Percentiles rank a stretch among this genome's conserved stretches.
These are phyloP conservation scores for Suillus subaureus DNA, from an alignment of 768 basidiomycete species.

Conservation along the genomic window DNA sequence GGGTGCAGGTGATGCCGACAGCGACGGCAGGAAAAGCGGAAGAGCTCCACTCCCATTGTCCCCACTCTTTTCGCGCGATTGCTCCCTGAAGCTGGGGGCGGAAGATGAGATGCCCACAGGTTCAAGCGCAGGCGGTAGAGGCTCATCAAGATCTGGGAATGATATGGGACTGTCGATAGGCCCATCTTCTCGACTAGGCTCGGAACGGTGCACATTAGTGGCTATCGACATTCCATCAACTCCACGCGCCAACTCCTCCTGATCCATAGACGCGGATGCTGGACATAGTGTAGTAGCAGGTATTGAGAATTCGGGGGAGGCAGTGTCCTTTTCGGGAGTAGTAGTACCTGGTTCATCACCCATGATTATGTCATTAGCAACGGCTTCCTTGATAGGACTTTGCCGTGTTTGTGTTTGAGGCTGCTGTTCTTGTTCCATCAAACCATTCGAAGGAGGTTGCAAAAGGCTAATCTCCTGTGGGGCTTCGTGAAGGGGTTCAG, in stretches of 20 bases:
- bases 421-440: background rate
- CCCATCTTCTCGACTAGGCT: conserved; percentile 18
- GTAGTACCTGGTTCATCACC: background rate
- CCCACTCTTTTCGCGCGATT: conserved; percentile 18
- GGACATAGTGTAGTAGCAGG: background rate
- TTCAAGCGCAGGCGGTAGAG: conserved; percentile 10
- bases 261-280: background rate
- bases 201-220: conserved; percentile 13
- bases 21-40: conserved; percentile 55
- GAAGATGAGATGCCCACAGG: conserved; percentile 8
- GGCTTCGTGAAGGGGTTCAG: background rate
- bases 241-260: conserved; percentile 13
- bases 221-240: conserved; percentile 25
- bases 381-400: conserved; percentile 3
- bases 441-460: conserved; percentile 1
- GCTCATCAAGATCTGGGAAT: conserved; percentile 15
- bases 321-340: background rate
- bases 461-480: conserved; percentile 4
- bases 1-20: conserved; percentile 34
- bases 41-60: conserved; percentile 23
- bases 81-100: conserved; percentile 11
- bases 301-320: background rate
- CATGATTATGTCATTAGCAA: background rate
- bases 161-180: conserved; percentile 23
- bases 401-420: background rate